Conservation (phyloP, 225 moss, liverwort and hornwort species). For the Rhytidiadelphus loreus region DNA sequence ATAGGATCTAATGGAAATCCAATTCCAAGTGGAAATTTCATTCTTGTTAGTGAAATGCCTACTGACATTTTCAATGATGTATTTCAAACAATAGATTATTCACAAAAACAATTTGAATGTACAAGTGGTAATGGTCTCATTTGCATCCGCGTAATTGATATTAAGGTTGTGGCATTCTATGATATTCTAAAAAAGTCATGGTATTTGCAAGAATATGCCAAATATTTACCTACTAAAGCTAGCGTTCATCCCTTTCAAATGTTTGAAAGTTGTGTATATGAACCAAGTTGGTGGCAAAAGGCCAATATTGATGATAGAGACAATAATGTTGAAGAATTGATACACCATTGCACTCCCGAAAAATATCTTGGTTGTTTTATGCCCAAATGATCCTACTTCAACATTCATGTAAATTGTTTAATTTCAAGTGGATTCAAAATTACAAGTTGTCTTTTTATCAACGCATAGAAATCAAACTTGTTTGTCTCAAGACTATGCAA, state of each 20-base stretch:
- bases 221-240: constrained; percentile 24
- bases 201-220: constrained; percentile 28
- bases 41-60: constrained; percentile 14
- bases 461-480: neutral
- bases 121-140: constrained; percentile 26
- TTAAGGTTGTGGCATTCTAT: constrained; percentile 17
- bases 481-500: neutral
- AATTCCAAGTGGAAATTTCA: constrained; percentile 8
- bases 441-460: too few species aligned
- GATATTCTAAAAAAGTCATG: neutral
- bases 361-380: constrained; percentile 13
- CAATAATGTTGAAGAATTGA: constrained; percentile 2
- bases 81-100: constrained; percentile 37
- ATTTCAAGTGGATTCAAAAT: neutral
- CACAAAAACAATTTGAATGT: constrained; percentile 27
- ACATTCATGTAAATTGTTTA: neutral
- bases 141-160: constrained; percentile 13
- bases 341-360: constrained; percentile 14
- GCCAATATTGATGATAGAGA: constrained; percentile 21
- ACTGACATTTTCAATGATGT: constrained; percentile 14
- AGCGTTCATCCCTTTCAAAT: constrained; percentile 12
- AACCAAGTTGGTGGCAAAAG: constrained; percentile 45
- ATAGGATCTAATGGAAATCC: constrained; percentile 1
- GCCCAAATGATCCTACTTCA: neutral
- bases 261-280: constrained; percentile 28